Percentiles rank a stretch among this genome's conserved stretches.
These are phyloP conservation scores for Cladosporium sp. DNA, from an alignment of 2,329 filamentous ascomycete genomes.

Conservation along the genomic window DNA sequence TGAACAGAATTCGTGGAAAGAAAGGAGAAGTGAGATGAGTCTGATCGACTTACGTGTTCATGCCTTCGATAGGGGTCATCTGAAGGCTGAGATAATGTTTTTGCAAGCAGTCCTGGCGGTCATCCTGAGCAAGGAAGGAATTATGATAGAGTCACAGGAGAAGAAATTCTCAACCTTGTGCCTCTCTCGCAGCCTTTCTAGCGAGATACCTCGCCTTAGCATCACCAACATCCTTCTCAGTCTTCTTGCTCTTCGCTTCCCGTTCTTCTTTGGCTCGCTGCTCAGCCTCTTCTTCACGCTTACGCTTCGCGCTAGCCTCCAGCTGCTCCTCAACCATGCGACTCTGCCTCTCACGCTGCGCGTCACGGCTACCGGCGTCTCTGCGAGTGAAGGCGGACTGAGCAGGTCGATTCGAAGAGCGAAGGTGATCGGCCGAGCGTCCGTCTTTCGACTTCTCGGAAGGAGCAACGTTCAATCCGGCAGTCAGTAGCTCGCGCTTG, in stretches of 20 bases:
- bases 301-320: conserved; percentile 67
- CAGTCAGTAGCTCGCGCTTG: conserved; percentile 72
- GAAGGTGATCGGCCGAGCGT: conserved; percentile 29
- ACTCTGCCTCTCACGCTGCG: conserved; percentile 70
- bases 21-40: neutral
- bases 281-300: conserved; percentile 64
- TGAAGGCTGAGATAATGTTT: neutral
- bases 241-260: conserved; percentile 72
- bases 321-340: conserved; percentile 76
- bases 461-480: conserved; percentile 67
- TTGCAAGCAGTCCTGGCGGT: neutral
- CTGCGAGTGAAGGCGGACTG: conserved; percentile 25
- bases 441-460: conserved; percentile 20
- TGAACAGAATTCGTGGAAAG: neutral
- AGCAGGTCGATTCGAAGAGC: conserved; percentile 22
- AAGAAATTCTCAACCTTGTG: conserved; percentile 20
- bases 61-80: neutral
- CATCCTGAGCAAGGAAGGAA: neutral
- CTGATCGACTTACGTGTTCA: neutral
- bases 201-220: conserved; percentile 77
- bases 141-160: neutral
- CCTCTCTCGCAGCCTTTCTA: conserved; percentile 69
- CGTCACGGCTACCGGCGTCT: conserved; percentile 52
- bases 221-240: conserved; percentile 68
- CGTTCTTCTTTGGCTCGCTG: conserved; percentile 61